Base-by-base conservation (phyloP, 495 filamentous ascomycete genomes). In the Penicillium taxi region DNA sequence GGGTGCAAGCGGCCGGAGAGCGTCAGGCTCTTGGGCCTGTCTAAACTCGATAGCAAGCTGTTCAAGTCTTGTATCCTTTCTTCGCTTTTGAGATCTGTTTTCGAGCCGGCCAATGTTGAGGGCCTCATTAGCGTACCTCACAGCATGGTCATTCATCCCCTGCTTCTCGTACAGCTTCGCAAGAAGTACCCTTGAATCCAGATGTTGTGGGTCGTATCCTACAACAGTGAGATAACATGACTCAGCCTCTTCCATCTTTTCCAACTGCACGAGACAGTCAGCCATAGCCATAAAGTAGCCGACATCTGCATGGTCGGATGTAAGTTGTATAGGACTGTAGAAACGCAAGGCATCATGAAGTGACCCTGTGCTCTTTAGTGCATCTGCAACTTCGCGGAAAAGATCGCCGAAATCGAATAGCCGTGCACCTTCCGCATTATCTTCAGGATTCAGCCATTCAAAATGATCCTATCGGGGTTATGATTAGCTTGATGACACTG, bases 101-200 rank as follows among this genome's bases (percentile, higher is more conserved):
- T 70, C 62, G 35, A 64, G 59, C 31, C 66, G 56, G 14, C 61
- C 66, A n/a, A 90, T 59, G 19, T 72, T 57, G 37, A 89, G 70
- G 5, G 83, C 78, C 53, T 91, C 80, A 32, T 81, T 78, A 34
- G 84, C 77, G 24, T 79, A 76, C 24, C 80, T 74, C 39, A 83
- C 72, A 0, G 87, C 88, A 45, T 88, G 73, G 38, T 83, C 77
- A 13, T 70, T 72, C 60, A 80, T 74, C 30, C 74, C 72, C 17
- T 75, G 69, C 13, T 71, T 72, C 51, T 91, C 84, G 51, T 86
- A 93, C 51, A 94, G 74, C 45, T 80, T 84, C 6, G 82, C 86
- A 11, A 96, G 66, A 42, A 81, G 68, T 9, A 83, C 75, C 29
- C 85, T 79, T 9, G 80, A 81, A 34, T 87, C 78, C 32, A 84